Conservation (phyloP, 345 rosid species). For the Sapria himalayana region DNA sequence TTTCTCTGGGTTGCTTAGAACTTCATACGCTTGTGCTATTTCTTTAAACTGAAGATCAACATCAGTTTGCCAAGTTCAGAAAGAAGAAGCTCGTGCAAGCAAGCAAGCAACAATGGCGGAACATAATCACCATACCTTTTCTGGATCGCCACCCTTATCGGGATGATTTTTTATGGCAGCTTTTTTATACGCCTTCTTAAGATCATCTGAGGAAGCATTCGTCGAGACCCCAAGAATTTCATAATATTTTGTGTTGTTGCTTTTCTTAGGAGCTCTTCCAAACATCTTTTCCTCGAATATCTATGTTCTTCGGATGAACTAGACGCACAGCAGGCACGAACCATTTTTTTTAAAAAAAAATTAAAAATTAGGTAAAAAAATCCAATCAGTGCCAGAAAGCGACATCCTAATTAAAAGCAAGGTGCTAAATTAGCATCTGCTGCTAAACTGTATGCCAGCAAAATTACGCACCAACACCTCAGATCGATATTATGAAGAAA, state of each 20-base stretch:
- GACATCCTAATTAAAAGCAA: too few relatives aligned
- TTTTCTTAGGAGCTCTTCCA: constrained; percentile 46
- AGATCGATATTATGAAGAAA: too few relatives aligned
- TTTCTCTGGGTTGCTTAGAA: constrained; percentile 56
- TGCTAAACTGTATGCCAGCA: too few relatives aligned
- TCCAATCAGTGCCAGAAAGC: too few relatives aligned
- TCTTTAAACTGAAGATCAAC: constrained; percentile 35
- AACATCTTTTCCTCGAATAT: constrained; percentile 22
- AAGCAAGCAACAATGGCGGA: not conserved
- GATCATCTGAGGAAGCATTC: constrained; percentile 32
- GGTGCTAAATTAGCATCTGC: too few relatives aligned
- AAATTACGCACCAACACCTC: too few relatives aligned
- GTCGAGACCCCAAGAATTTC: constrained; percentile 43
- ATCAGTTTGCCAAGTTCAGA: constrained; percentile 1
- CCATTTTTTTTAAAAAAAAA: too few relatives aligned
- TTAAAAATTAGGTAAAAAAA: too few relatives aligned
- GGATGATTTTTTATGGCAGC: constrained; percentile 61
- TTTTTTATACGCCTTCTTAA: constrained; percentile 48
- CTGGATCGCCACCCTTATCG: constrained; percentile 58
- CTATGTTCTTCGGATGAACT: too few relatives aligned
- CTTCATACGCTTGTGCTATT: constrained; percentile 70
- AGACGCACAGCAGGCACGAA: too few relatives aligned
- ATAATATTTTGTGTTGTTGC: constrained; percentile 47
- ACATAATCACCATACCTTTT: constrained; percentile 18
- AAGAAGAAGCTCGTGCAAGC: not conserved